A percentile compares a stretch with the other conserved stretches of the same genome.
These are phyloP conservation scores for Cylindrodendrum hubeiense DNA, from an alignment of 2,329 filamentous ascomycete genomes.

Conservation along the genomic window DNA sequence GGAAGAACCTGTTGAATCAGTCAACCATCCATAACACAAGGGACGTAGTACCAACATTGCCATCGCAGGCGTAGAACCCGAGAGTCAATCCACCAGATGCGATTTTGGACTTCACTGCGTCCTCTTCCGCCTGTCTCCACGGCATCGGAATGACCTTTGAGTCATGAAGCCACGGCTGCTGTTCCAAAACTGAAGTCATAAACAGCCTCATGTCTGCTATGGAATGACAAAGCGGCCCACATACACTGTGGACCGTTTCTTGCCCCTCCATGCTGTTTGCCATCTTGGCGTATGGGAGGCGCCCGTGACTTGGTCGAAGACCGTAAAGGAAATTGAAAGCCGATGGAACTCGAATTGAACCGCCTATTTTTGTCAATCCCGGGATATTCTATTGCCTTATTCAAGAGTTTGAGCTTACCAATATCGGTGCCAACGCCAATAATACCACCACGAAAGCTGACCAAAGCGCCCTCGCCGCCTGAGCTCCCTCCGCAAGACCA, in stretches of 20 bases:
- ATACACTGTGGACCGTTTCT: conserved; percentile 48
- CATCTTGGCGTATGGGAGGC: conserved; percentile 48
- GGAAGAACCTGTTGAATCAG: conserved; percentile 44
- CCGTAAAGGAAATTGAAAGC: conserved; percentile 48
- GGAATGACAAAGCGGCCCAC: conserved; percentile 49
- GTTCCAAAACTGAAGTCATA: conserved; percentile 46
- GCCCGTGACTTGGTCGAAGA: conserved; percentile 39
- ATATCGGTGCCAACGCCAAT: conserved; percentile 54
- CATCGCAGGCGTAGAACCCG: conserved; percentile 48
- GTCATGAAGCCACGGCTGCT: conserved; percentile 52
- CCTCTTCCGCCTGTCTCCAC: conserved; percentile 49
- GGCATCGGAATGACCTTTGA: conserved; percentile 51
- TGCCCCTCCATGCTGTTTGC: conserved; percentile 52
- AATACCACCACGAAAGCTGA: conserved; percentile 48
- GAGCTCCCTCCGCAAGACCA: conserved; percentile 52
- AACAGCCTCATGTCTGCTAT: conserved; percentile 36
- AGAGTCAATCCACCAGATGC: conserved; percentile 41
- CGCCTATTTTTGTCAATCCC: conserved; percentile 43
- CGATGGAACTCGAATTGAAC: conserved; percentile 48
- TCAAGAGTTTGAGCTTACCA: conserved; percentile 27
- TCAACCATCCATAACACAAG: neutral
- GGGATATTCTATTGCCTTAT: neutral
- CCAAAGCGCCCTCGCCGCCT: conserved; percentile 53
- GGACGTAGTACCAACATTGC: conserved; percentile 17
- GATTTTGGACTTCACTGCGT: conserved; percentile 39